A percentile compares a stretch with the other conserved stretches of the same genome.
Conservation (phyloP, 2,329 filamentous ascomycete species). For the Niveomyces coronatus region DNA sequence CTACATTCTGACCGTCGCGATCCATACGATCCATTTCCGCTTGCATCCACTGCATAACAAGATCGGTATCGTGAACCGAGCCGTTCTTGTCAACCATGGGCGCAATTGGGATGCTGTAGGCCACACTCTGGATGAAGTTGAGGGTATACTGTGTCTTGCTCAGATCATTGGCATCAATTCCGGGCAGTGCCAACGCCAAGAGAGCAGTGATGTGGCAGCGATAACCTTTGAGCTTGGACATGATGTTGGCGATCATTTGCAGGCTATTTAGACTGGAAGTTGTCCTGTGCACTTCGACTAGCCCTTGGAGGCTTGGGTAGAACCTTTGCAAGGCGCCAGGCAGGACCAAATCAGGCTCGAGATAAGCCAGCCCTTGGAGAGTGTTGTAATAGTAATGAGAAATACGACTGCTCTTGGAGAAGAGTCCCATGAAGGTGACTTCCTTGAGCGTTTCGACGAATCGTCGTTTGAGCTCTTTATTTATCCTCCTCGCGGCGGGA, state of each 20-base stretch:
- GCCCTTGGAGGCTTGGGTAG: slow-evolving; percentile 89
- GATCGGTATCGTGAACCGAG: slow-evolving; percentile 58
- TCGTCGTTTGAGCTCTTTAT: slow-evolving; percentile 68
- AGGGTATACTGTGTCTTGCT: slow-evolving; percentile 93
- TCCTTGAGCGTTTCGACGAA: slow-evolving; percentile 86
- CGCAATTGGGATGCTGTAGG: slow-evolving; percentile 89
- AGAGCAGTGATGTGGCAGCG: slow-evolving; percentile 91
- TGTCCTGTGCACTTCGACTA: slow-evolving; percentile 94
- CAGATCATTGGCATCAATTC: slow-evolving; percentile 94
- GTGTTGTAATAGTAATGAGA: slow-evolving; percentile 88
- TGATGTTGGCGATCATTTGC: slow-evolving; percentile 83
- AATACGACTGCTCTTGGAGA: slow-evolving; percentile 86
- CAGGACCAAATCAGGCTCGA: slow-evolving; percentile 85
- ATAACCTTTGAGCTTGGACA: slow-evolving; percentile 91
- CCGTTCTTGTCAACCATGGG: slow-evolving; percentile 53
- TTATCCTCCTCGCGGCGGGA: slow-evolving; percentile 69
- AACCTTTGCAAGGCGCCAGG: slow-evolving; percentile 91
- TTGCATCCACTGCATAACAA: slow-evolving; percentile 90
- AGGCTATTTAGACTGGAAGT: slow-evolving; percentile 86
- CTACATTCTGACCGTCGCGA: slow-evolving; percentile 69
- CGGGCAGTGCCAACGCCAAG: slow-evolving; percentile 83
- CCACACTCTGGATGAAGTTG: slow-evolving; percentile 89
- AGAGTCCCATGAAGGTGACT: slow-evolving; percentile 96
- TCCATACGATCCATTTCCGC: slow-evolving; percentile 92
- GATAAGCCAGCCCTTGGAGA: slow-evolving; percentile 76